Evolutionary conservation across 2,329 filamentous ascomycete species (phyloP), one percentile per base, ranked within the genome.

Genomic region (Phoma sp.): DNA sequence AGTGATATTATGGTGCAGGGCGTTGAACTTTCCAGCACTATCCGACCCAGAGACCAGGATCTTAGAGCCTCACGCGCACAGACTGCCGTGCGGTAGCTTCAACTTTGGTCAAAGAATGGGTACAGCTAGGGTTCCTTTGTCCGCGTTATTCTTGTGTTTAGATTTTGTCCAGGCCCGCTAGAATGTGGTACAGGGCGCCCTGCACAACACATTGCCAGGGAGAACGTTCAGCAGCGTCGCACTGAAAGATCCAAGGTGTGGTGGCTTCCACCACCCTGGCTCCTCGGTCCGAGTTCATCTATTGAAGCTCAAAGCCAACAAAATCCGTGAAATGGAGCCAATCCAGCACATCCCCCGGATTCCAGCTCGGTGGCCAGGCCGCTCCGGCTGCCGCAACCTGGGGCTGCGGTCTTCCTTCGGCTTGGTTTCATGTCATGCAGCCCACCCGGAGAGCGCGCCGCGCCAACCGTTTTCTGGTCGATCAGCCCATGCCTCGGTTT

Each of bases 301-400:
- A 37, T 20, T 14, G 21, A 42, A 21, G 7, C 25, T 28, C 20
- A 17, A 42, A 30, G 25, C 33, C 29, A 26, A 34, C n/a, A 26
- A 29, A 15, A 38, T 18, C 45, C 20, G 34, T 12, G 14, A 43
- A 7, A 28, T 28, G 21, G 20, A 48, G 34, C 39, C 45, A 54
- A 49, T 49, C 17, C n/a, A 46, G 42, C 46, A 50, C 39, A 50
- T 55, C 52, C 52, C 52, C 52, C 52, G 11, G 40, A 47, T 56
- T 47, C 52, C 52, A 47, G 46, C 34, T 18, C 32, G 17, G 30
- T 38, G 51, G 51, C 51, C 28, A 45, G 51, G 51, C 45, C 51
- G 45, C 28, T 53, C 38, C 30, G 32, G 18, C 33, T 53, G 38
- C 50, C 49, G 38, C 50, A 38, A 17, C 25, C 30, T 36, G 43